Base-by-base conservation (phyloP, 2,329 filamentous ascomycete species). In the Exophiala spinifera region DNA sequence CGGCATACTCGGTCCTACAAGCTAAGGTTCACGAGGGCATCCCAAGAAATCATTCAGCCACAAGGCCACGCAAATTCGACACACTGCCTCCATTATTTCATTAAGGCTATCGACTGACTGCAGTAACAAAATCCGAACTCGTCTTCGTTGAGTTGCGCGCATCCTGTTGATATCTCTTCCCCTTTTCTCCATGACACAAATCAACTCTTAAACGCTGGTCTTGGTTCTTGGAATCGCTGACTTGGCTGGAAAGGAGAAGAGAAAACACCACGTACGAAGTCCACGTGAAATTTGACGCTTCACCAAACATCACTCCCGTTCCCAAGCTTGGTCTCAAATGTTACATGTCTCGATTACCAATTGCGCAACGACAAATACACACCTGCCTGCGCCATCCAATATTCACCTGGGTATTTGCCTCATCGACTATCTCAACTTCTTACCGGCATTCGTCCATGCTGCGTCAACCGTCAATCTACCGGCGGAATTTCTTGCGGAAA, bases 31-130 rank as follows among this genome's bases (percentile, higher is more conserved):
- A 36, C 10, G 36, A 39, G 36, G 4, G 7, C 7, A 15, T 39
- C 5, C 11, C 36, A 39, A 39, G 36, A 39, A 15, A 39, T 5
- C 6, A n/a, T 21, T 28, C 46, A 40, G n/a, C 34, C 23, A 37
- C 48, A 44, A 34, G 13, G 8, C 36, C 13, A 19, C 36, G 36
- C 17, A 19, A 15, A 14, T 39, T 6, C 15, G 28, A 19, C 7
- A 49, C 46, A 7, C 48, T 50, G 17, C 34, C 44, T 50, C 48
- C 37, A 43, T 50, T 43, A 43, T 43, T 31, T 43, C 36, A 50
- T 50, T 50, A 50, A 42, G 17, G 33, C 19, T 44, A 44, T 20
- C 36, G 5, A 39, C 10, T 39, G 36, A 39, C 36, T 39, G 11
- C 36, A 39, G 36, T 39, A 39, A 15, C 11, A 39, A 39, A 39